Percentiles rank a stretch among this genome's conserved stretches.
These are phyloP conservation scores for Mucor indicus DNA, from an alignment of 371 early-diverging fungal genomes.

Conservation along the genomic window DNA sequence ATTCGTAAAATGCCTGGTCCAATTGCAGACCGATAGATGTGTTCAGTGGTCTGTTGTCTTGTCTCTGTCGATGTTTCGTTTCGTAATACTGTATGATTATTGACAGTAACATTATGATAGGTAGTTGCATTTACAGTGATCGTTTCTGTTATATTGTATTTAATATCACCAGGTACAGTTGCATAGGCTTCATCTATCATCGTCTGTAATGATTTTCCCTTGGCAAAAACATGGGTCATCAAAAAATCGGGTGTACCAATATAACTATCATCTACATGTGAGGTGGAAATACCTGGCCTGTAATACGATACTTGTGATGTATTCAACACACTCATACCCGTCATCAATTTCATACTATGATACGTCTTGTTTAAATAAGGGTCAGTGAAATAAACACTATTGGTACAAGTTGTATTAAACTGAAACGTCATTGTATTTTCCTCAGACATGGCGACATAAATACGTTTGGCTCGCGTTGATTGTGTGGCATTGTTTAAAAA, in stretches of 20 bases:
- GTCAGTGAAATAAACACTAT: slow-evolving; percentile 18
- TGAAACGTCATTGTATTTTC: slow-evolving; percentile 8
- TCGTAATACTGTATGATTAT: not conserved
- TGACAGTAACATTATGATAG: slow-evolving; percentile 2
- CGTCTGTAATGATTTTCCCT: slow-evolving; percentile 8
- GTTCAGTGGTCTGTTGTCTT: not conserved
- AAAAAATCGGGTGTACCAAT: slow-evolving; percentile 2
- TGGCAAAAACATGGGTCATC: slow-evolving; percentile 8
- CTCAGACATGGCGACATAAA: not conserved
- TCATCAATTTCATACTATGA: slow-evolving; percentile 9
- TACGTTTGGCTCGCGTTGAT: not conserved
- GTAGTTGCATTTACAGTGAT: slow-evolving; percentile 6
- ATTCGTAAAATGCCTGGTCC: slow-evolving; percentile 37
- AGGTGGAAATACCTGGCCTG: slow-evolving; percentile 6
- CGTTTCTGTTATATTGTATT: not conserved
- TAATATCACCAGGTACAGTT: not conserved
- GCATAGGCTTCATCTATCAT: slow-evolving; percentile 6
- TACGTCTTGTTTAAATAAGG: slow-evolving; percentile 19
- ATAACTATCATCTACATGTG: not conserved
- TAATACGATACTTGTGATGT: slow-evolving; percentile 19
- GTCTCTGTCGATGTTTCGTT: not conserved
- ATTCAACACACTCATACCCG: too few species aligned
- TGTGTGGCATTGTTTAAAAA: slow-evolving; percentile 9
- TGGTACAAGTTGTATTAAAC: slow-evolving; percentile 2
- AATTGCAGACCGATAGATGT: slow-evolving; percentile 22